These are phyloP conservation scores for Climacium dendroides DNA, from an alignment of 225 moss, liverwort and hornwort genomes.

Conservation along the genomic window DNA sequence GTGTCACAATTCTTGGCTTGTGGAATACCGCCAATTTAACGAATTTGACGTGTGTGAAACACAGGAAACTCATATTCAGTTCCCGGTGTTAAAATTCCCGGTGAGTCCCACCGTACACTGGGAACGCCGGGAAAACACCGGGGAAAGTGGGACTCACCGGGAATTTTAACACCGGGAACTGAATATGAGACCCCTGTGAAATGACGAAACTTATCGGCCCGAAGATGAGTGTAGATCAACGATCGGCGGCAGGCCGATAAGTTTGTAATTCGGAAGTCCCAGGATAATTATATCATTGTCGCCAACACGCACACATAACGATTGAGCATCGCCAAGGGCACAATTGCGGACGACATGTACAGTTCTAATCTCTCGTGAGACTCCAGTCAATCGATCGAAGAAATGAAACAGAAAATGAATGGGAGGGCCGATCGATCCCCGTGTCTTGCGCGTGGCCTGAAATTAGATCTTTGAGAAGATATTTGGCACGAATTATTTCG, in stretches of 20 bases:
- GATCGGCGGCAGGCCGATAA: conserved; percentile 54
- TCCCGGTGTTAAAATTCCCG: too few relatives aligned
- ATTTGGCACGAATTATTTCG: too few relatives aligned
- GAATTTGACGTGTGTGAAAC: too few relatives aligned
- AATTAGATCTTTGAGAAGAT: background rate
- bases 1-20: background rate
- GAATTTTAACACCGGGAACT: too few relatives aligned
- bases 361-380: conserved; percentile 8
- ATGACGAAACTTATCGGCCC: background rate
- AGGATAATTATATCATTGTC: conserved; percentile 34
- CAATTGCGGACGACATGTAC: conserved; percentile 28
- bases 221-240: conserved; percentile 13
- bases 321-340: conserved; percentile 17
- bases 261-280: conserved; percentile 39
- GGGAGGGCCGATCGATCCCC: conserved; percentile 14
- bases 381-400: background rate
- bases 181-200: too few relatives aligned
- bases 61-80: too few relatives aligned
- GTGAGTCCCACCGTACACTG: too few relatives aligned
- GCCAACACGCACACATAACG: conserved; percentile 37
- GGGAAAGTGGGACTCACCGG: too few relatives aligned
- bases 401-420: conserved; percentile 12
- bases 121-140: too few relatives aligned
- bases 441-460: conserved; percentile 23
- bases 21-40: background rate